These are phyloP conservation scores for Adansonia grandidieri DNA, from an alignment of 441 rosid genomes.

Conservation along the genomic window DNA sequence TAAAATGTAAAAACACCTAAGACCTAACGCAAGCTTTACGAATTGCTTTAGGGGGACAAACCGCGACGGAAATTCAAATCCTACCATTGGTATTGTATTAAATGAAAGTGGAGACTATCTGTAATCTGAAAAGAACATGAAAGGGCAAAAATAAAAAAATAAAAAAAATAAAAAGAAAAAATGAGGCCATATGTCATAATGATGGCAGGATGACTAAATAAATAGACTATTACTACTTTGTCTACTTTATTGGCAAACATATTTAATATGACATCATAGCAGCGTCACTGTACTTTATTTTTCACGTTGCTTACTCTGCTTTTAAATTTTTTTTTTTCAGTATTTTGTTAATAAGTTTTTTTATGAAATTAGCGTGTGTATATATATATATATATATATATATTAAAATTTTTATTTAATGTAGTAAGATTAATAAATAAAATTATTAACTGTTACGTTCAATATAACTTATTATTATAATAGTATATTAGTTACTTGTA, in stretches of 20 bases:
- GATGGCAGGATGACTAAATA: slow-evolving; percentile 19
- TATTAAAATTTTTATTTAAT: no score
- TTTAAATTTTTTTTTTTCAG: neutral
- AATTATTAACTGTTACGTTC: no score
- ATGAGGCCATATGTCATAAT: slow-evolving; percentile 4
- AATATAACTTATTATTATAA: no score
- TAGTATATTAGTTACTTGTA: no score
- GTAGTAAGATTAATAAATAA: no score
- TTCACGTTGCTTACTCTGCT: neutral
- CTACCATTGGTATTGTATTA: neutral
- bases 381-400: no score
- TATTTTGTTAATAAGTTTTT: no score
- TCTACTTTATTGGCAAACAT: neutral
- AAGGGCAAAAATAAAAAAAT: neutral
- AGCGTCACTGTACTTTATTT: neutral
- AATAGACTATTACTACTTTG: neutral
- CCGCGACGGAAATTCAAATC: slow-evolving; percentile 2
- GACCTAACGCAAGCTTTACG: neutral
- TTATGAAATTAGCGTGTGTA: no score
- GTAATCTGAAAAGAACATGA: neutral
- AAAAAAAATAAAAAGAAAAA: no score
- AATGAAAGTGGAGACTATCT: neutral
- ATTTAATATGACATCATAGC: neutral
- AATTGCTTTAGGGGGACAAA: neutral
- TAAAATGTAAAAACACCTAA: neutral